Evolutionary conservation across 2,329 filamentous ascomycete species (phyloP).

Genomic region (Shiraia bambusicola): DNA sequence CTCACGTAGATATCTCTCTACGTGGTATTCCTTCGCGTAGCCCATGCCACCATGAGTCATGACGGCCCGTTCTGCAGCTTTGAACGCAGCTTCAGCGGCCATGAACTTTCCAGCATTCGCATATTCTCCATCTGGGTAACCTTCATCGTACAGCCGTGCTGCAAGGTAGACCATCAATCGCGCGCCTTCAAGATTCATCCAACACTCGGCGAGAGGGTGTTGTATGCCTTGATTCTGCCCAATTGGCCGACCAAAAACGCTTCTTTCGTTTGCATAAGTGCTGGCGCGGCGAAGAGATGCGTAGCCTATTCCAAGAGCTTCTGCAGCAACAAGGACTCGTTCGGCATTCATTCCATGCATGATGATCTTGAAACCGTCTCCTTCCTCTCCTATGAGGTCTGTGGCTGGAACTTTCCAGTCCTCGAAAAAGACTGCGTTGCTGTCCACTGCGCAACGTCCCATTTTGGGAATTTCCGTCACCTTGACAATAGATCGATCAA

Average conservation of each 20-base stretch:
- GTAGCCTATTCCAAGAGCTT: slow-evolving; percentile 78
- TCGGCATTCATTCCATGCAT: slow-evolving; percentile 56
- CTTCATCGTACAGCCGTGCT: slow-evolving; percentile 59
- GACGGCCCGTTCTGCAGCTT: slow-evolving; percentile 59
- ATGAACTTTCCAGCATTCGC: slow-evolving; percentile 61
- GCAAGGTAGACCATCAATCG: slow-evolving; percentile 64
- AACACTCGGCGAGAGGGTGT: slow-evolving; percentile 60
- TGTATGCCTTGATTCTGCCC: slow-evolving; percentile 62
- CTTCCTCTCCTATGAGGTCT: slow-evolving; percentile 69
- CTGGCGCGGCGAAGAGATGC: slow-evolving; percentile 54
- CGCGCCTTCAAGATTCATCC: slow-evolving; percentile 63
- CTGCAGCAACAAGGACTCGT: slow-evolving; percentile 61
- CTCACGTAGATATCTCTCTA: slow-evolving; percentile 61
- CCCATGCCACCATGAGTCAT: slow-evolving; percentile 63
- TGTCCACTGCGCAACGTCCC: slow-evolving; percentile 79
- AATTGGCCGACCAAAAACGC: slow-evolving; percentile 60
- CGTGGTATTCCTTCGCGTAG: slow-evolving; percentile 64
- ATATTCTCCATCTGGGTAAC: slow-evolving; percentile 54
- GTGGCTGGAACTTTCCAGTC: slow-evolving; percentile 67
- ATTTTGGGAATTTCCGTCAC: slow-evolving; percentile 79
- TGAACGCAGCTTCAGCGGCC: slow-evolving; percentile 62
- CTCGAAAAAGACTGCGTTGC: slow-evolving; percentile 88
- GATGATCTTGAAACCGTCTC: slow-evolving; percentile 73
- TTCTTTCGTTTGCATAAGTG: slow-evolving; percentile 51
- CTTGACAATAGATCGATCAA: slow-evolving; percentile 66